Evolutionary conservation across 345 rosid species (phyloP), one percentile per base, ranked within the genome.

Genomic region (Aquilaria yunnanensis): DNA sequence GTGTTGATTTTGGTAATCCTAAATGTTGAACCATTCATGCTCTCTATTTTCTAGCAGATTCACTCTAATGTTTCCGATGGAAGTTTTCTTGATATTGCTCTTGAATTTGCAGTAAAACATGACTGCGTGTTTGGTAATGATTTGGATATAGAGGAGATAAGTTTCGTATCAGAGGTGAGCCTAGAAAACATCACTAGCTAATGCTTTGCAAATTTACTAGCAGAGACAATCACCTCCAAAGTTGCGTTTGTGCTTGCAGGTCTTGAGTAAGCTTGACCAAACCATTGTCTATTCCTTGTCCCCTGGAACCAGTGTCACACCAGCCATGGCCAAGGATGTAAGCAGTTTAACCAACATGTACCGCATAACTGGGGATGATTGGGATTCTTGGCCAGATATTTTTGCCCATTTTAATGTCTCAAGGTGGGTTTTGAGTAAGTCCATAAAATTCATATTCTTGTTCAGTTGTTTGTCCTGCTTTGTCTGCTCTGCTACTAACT

Each of bases 371-470:
- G 92, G 80, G 29, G 98, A 93, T 79, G 97, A 93, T 59, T 93
- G 98, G 98, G 98, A 93, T 68, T 68, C 79, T 31, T 93, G 98
- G 98, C 74, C 69, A 66, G 98, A 93, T 51, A 86, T 89, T 8
- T 79, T 72, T 29, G 34, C 88, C 62, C 98, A 93, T 83, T 93
- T 93, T 67, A 80, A 84, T 68, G 78, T 93, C 73, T 5, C 90
- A 9, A 85, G 98, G 98, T 92, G 45, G 51, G 9, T 45, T 66
- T 70, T 61, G 7, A 37, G 8, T 37, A 37, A 8, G 7, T 37
- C 43, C 43, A 37, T 37, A 16, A 16, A 16, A 16, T 37, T 8
- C 43, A 37, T 37, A 8, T n/a, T n/a, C n/a, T n/a, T n/a, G n/a
- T n/a, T n/a, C 43, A 37, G 1, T 8, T 37, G 7, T 37, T 37